These are phyloP conservation scores for Chlamydomonas eustigma DNA, from an alignment of 139 green algal genomes.

Conservation along the genomic window DNA sequence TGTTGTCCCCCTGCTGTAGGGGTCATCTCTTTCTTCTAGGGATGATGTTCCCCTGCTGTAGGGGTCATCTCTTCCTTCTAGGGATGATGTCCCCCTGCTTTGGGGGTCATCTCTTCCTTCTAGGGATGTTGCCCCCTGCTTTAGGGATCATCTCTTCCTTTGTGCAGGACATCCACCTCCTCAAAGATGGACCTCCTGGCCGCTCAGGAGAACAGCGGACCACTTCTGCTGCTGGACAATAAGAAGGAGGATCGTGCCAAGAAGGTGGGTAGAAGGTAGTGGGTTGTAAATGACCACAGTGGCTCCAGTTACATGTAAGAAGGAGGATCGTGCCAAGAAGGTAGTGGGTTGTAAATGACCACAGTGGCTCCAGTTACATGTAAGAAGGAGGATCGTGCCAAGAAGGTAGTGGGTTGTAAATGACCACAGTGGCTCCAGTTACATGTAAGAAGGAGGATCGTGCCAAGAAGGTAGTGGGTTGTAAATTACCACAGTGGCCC, in stretches of 20 bases:
- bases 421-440: not conserved
- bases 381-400: not conserved
- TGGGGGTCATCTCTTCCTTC: too few species aligned
- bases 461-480: slow-evolving; percentile 31
- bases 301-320: too few species aligned
- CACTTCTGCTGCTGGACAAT: slow-evolving; percentile 44
- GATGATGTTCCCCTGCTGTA: too few species aligned
- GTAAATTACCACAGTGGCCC: not conserved
- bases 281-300: not conserved
- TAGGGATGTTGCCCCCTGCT: too few species aligned
- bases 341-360: not conserved
- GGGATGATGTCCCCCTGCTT: too few species aligned
- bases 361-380: too few species aligned
- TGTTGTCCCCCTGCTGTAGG: too few species aligned
- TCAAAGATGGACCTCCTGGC: not conserved
- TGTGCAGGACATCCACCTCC: not conserved
- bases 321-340: not conserved
- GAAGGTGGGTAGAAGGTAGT: not conserved
- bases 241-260: slow-evolving; percentile 64
- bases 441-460: not conserved
- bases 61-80: too few species aligned
- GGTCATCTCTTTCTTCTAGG: too few species aligned
- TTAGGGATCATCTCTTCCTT: not conserved
- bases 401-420: not conserved
- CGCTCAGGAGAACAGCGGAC: not conserved